Conservation (phyloP, 345 rosid species). For the Aurinia saxatilis region DNA sequence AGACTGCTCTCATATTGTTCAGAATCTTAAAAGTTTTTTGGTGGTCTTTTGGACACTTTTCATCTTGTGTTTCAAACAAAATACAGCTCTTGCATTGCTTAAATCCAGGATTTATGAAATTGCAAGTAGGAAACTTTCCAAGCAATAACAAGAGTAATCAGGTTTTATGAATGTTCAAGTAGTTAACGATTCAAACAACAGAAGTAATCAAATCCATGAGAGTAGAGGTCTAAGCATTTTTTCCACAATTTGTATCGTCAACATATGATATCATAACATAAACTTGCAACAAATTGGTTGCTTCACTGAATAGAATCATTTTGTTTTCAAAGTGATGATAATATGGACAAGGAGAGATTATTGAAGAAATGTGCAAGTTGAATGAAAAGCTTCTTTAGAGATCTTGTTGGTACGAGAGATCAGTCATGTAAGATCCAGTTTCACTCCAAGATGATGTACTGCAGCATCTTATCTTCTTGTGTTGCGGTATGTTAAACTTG, state of each 20-base stretch:
- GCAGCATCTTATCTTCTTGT: constrained; percentile 74
- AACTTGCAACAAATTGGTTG: constrained; percentile 13
- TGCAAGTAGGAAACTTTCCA: too few species aligned
- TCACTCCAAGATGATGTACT: constrained; percentile 30
- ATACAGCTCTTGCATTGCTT: too few species aligned
- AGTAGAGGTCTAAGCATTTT: too few species aligned
- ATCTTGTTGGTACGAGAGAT: constrained; percentile 21
- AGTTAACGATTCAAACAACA: too few species aligned
- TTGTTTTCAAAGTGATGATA: neutral
- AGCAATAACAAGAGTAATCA: too few species aligned
- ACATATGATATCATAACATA: too few species aligned
- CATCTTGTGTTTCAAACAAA: too few species aligned
- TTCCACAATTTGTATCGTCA: too few species aligned
- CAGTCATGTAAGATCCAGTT: constrained; percentile 23
- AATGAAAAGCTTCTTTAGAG: neutral
- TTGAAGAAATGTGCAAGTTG: neutral
- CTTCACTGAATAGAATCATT: neutral
- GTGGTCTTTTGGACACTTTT: neutral
- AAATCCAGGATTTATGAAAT: too few species aligned
- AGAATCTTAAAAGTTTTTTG: neutral
- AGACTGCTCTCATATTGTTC: constrained; percentile 15
- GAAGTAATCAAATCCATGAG: too few species aligned
- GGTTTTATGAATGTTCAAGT: too few species aligned
- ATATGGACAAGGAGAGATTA: constrained; percentile 9
- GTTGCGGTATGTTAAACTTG: constrained; percentile 58